phyloP scores from a whole-genome alignment of 2,329 filamentous ascomycete species.

The Aspergillus candidus region DNA sequence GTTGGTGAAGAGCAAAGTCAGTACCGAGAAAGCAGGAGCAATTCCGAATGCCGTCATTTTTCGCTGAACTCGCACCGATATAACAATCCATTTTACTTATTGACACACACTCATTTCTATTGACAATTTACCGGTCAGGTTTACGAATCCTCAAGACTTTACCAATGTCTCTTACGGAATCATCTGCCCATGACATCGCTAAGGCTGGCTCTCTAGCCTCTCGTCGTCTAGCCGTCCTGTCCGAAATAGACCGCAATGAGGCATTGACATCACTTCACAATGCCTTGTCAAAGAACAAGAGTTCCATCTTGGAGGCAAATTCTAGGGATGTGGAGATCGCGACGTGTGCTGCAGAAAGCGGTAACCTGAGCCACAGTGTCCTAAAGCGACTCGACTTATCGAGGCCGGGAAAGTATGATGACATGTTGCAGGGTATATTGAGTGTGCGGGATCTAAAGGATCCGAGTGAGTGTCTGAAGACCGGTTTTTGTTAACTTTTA shows the following conservation, averaged over 20 bases:
- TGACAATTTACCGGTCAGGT: neutral
- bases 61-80: too few relatives aligned
- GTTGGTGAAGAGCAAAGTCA: too few relatives aligned
- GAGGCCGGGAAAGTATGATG: constrained; percentile 87
- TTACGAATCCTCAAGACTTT: neutral
- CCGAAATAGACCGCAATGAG: constrained; percentile 69
- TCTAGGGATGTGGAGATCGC: constrained; percentile 72
- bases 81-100: neutral
- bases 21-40: too few relatives aligned
- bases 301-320: constrained; percentile 80
- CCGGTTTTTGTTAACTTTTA: neutral
- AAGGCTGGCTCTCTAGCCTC: constrained; percentile 74
- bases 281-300: constrained; percentile 63
- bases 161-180: constrained; percentile 82
- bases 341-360: constrained; percentile 64
- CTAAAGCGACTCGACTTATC: constrained; percentile 83
- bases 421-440: constrained; percentile 92
- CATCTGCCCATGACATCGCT: constrained; percentile 70
- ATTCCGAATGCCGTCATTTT: too few relatives aligned
- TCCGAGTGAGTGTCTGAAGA: constrained; percentile 59
- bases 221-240: constrained; percentile 72
- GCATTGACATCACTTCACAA: constrained; percentile 77
- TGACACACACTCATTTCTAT: neutral
- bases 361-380: constrained; percentile 71
- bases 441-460: constrained; percentile 81